These are phyloP conservation scores for Skeletonema menzelii DNA, from an alignment of 108 stramenopile genomes.

Conservation along the genomic window DNA sequence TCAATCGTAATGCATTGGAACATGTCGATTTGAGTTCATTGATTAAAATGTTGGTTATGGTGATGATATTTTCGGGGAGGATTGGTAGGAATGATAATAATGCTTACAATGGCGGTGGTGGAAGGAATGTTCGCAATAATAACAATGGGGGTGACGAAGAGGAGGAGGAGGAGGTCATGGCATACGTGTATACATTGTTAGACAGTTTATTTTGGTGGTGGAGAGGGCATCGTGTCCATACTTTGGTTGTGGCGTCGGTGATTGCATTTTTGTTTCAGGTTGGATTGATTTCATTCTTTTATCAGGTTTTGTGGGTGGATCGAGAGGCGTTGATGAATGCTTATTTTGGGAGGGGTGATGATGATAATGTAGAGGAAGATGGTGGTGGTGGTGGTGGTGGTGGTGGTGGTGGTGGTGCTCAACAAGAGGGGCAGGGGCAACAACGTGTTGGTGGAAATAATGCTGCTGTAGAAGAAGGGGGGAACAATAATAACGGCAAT, in stretches of 20 bases:
- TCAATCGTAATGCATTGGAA: slow-evolving; percentile 27
- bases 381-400: slow-evolving; percentile 7
- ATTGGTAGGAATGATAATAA: slow-evolving; percentile 3
- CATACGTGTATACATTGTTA: not conserved
- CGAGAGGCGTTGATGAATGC: slow-evolving; percentile 27
- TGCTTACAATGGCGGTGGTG: not conserved
- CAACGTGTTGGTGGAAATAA: not conserved
- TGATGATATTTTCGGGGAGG: slow-evolving; percentile 28
- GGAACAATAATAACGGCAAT: not conserved
- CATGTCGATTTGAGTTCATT: slow-evolving; percentile 30
- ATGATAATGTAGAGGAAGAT: too few species aligned
- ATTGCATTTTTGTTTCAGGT: slow-evolving; percentile 36
- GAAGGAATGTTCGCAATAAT: slow-evolving; percentile 1
- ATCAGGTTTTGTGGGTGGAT: slow-evolving; percentile 44
- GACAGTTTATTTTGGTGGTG: slow-evolving; percentile 3
- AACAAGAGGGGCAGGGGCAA: not conserved
- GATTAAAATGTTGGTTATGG: slow-evolving; percentile 38
- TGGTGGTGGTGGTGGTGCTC: slow-evolving; percentile 1
- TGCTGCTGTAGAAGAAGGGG: not conserved
- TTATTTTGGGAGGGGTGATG: slow-evolving; percentile 15
- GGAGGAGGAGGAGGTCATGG: not conserved
- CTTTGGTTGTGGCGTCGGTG: slow-evolving; percentile 20
- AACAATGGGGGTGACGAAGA: not conserved
- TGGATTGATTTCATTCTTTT: slow-evolving; percentile 41
- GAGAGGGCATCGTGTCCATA: slow-evolving; percentile 22